phyloP scores from a whole-genome alignment of 306 rosid genomes.

The Pyrus communis region DNA sequence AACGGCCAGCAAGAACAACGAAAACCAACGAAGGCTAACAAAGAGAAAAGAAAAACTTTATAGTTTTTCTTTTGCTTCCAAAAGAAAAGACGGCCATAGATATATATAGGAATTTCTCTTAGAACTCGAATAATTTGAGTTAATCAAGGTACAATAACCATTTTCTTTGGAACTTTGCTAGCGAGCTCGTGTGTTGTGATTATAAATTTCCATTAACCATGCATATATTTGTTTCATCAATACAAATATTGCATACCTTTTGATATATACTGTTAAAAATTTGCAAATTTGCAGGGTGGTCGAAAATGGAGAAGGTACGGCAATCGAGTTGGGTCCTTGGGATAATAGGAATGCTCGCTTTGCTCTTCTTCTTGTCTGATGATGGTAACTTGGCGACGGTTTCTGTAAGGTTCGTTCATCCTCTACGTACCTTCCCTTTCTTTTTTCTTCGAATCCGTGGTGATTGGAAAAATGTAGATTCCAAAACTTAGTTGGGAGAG shows the following conservation, averaged over 20 bases:
- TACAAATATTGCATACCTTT: not conserved
- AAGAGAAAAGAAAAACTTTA: too few relatives aligned
- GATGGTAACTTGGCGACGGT: not conserved
- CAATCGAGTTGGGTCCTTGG: conserved; percentile 19
- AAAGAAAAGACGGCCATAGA: not conserved
- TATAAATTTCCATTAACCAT: not conserved
- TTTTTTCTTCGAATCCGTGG: not conserved
- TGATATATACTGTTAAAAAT: not conserved
- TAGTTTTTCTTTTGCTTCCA: not conserved
- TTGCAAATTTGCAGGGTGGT: not conserved
- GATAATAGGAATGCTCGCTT: not conserved
- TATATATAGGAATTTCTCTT: not conserved
- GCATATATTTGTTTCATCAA: not conserved
- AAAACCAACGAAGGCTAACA: too few relatives aligned
- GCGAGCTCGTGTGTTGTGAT: not conserved
- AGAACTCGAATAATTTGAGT: not conserved
- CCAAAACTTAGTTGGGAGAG: not conserved
- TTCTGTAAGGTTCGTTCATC: conserved; percentile 25
- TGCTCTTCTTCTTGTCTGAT: not conserved
- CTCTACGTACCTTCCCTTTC: not conserved
- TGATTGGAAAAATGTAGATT: not conserved
- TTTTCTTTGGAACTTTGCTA: not conserved
- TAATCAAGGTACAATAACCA: not conserved
- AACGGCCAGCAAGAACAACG: too few relatives aligned
- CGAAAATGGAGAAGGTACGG: conserved; percentile 6